Percentiles rank a stretch among this genome's conserved stretches.
Conservation (phyloP, 176 grass and related monocot genomes). For the Musa acuminata region DNA sequence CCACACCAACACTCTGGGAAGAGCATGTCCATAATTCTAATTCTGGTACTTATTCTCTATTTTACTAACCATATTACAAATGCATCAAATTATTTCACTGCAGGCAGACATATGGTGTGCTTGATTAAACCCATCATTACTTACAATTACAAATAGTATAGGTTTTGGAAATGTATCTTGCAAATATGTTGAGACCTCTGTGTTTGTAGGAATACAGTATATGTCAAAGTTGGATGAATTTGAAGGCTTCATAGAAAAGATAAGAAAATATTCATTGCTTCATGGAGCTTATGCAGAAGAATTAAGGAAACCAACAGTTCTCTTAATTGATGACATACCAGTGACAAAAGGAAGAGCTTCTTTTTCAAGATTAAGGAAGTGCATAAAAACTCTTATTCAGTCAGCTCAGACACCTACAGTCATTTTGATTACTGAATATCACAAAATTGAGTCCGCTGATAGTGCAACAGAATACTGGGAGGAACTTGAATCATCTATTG, state of each 20-base stretch:
- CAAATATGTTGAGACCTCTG: not conserved
- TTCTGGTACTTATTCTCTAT: constrained; percentile 39
- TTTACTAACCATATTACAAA: not conserved
- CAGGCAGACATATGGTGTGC: not conserved
- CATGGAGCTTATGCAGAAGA: constrained; percentile 27
- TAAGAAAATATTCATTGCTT: constrained; percentile 78
- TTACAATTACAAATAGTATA: not conserved
- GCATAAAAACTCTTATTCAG: constrained; percentile 53
- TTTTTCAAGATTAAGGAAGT: constrained; percentile 75
- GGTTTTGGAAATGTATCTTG: not conserved
- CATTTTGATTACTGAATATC: constrained; percentile 66
- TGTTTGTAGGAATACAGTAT: constrained; percentile 57
- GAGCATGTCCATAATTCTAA: constrained; percentile 76
- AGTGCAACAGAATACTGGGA: constrained; percentile 41
- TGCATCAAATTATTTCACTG: not conserved
- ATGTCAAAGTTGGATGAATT: constrained; percentile 96
- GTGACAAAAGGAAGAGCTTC: constrained; percentile 58
- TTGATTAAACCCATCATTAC: not conserved
- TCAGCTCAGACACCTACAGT: constrained; percentile 69
- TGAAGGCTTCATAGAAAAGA: constrained; percentile 73
- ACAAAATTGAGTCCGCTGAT: constrained; percentile 59
- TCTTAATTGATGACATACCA: constrained; percentile 89
- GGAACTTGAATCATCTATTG: constrained; percentile 69
- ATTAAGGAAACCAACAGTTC: constrained; percentile 50
- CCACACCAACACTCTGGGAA: constrained; percentile 80